Evolutionary conservation across 176 grass and related monocot genomes (phyloP).

Genomic region (Coix lacrymajobi): DNA sequence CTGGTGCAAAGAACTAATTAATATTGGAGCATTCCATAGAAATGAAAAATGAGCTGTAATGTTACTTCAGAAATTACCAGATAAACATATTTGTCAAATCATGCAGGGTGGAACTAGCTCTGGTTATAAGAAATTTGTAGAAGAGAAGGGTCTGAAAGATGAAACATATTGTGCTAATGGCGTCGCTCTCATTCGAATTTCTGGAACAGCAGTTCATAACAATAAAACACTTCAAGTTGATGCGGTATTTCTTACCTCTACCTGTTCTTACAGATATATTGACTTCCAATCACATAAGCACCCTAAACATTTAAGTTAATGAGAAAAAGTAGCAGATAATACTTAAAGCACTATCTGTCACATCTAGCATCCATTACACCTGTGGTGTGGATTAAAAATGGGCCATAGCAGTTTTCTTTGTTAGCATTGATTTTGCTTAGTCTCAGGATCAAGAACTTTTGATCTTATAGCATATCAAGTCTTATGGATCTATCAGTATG

Average conservation of each 20-base stretch:
- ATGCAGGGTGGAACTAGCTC: slow-evolving; percentile 75
- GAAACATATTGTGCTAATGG: slow-evolving; percentile 71
- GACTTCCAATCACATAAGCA: not conserved
- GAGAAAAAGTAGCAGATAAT: not conserved
- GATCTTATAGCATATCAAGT: not conserved
- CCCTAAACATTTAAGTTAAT: not conserved
- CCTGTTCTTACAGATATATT: not conserved
- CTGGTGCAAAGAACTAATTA: slow-evolving; percentile 6
- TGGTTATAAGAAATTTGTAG: slow-evolving; percentile 66
- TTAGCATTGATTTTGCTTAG: not conserved
- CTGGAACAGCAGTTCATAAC: slow-evolving; percentile 67
- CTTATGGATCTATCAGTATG: not conserved
- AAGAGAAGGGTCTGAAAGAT: slow-evolving; percentile 62
- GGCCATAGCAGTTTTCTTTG: not conserved
- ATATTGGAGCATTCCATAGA: not conserved
- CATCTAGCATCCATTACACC: not conserved
- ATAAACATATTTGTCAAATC: slow-evolving; percentile 19
- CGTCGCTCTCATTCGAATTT: slow-evolving; percentile 69
- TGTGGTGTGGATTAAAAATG: not conserved
- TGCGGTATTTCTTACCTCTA: slow-evolving; percentile 47
- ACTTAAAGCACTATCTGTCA: not conserved
- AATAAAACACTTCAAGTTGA: slow-evolving; percentile 91
- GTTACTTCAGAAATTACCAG: not conserved
- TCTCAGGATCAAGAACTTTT: not conserved
- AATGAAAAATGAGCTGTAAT: slow-evolving; percentile 2